Base-by-base conservation (phyloP, 176 grass and related monocot species). In the Aegilops speltoides region DNA sequence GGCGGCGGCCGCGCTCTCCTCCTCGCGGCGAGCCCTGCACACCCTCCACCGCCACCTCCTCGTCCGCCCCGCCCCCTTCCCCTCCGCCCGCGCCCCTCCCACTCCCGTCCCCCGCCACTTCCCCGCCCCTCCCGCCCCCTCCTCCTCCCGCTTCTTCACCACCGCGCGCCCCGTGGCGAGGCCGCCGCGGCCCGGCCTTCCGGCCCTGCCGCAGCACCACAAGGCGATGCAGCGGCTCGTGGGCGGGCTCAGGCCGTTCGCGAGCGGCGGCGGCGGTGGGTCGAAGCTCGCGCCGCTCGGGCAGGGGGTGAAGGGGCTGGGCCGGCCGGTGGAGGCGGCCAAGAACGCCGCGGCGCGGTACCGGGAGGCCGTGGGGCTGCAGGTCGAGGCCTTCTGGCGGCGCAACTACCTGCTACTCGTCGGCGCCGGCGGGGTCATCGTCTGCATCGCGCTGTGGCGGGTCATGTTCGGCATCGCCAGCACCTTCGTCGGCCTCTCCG, bases 381-480 rank as follows among this genome's bases (percentile, higher is more conserved):
- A 99, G 80, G 72, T 86, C 8, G 97, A 99, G 82, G 94, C 97
- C 16, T 99, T 99, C 83, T 99, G 97, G 97, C 84, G 84, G 73
- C 95, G 87, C 26, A 99, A 99, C 86, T 96, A 80, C 89, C 83
- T 99, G 92, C 20, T 85, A 26, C 81, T 96, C 40, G 36, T 96
- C n/a, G 92, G 97, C 63, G 89, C 90, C 1, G 90, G 92, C 10
- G 94, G 83, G 0, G 62, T 94, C 66, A 1, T 93, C 33, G n/a
- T 93, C 78, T 99, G 97, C 94, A 77, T 99, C 77, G 85, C 82
- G 7, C 82, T 99, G 11, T 99, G 97, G 97, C 90, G 92, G 81
- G 68, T 96, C 77, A 94, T 99, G 97, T 99, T 99, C 79, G 89
- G 90, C 66, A 88, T 99, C 41, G 94, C 94, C 24, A 95, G 88